A percentile compares a stretch with the other conserved stretches of the same genome.
These are phyloP conservation scores for Mycena amicta DNA, from an alignment of 768 basidiomycete species.

Conservation along the genomic window DNA sequence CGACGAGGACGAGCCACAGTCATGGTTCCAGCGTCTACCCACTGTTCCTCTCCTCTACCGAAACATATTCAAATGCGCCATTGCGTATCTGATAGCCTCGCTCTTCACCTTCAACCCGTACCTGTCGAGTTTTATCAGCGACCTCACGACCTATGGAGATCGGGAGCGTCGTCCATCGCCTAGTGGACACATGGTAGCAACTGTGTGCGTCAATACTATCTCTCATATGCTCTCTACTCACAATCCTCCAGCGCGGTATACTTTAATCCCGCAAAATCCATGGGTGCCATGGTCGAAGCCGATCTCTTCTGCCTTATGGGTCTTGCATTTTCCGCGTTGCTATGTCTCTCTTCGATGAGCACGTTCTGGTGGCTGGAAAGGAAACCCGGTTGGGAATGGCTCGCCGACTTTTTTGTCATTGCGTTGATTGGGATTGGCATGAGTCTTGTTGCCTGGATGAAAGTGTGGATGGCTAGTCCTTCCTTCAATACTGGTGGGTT, in stretches of 20 bases:
- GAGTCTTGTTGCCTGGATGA: conserved; percentile 85
- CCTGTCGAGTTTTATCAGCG: conserved; percentile 70
- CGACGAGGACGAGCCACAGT: conserved; percentile 17
- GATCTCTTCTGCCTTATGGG: conserved; percentile 77
- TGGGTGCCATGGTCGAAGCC: conserved; percentile 92
- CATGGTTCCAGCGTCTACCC: conserved; percentile 29
- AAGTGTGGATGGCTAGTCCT: conserved; percentile 82
- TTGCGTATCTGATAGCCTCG: conserved; percentile 88
- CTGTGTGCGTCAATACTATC: conserved; percentile 62
- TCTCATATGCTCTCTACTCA: background rate
- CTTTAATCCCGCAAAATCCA: conserved; percentile 91
- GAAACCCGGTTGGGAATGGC: conserved; percentile 67
- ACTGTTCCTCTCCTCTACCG: conserved; percentile 54
- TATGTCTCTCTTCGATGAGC: conserved; percentile 76
- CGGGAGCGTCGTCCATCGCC: conserved; percentile 61
- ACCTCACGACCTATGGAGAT: conserved; percentile 55
- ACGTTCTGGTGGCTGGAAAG: conserved; percentile 81
- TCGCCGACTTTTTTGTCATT: conserved; percentile 75
- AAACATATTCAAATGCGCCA: conserved; percentile 86
- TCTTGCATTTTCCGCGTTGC: conserved; percentile 67
- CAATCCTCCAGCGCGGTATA: conserved; percentile 64
- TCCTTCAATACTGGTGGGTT: conserved; percentile 82
- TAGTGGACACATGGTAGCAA: conserved; percentile 90
- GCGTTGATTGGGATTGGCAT: conserved; percentile 85
- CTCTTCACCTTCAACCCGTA: conserved; percentile 89